Evolutionary conservation across 805 yeast species (phyloP), one percentile per base, ranked within the genome.

Genomic region (Metschnikowia drakensbergensis): DNA sequence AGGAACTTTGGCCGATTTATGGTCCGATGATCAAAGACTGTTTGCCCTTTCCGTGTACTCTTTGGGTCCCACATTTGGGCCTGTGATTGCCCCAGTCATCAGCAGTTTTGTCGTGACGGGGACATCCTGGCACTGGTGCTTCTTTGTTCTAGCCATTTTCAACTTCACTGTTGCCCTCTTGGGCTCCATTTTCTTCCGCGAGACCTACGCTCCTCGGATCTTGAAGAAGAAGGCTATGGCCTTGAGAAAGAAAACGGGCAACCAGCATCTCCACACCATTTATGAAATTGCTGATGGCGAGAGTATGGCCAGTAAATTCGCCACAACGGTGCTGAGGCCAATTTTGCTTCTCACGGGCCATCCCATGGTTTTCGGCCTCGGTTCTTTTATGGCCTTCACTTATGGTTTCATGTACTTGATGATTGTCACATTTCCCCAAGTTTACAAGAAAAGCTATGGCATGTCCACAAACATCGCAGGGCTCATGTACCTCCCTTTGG

Each of bases 361-460:
- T 57, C 88, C 88, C 3, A 81, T 84, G 76, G 80, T 83, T 29
- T 66, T 80, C 27, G 83, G 85, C 0, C 66, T 84, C 33, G 87
- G 88, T 3, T 61, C 77, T 4, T 82, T 78, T 61, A 74, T 81
- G 79, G 88, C 88, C 1, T 79, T 82, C 58, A 72, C 76, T 5
- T 84, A 83, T 60, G 88, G 88, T 11, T 79, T 81, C 66, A 72
- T 82, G 75, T 83, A 84, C 62, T 69, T 83, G 49, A 68, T 83
- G 71, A 71, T 83, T 48, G 81, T 79, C 17, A 73, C 84, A 3
- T 83, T 80, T 66, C 86, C 88, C 1, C 51, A 66, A 1, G 75
- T 81, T 32, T 83, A 78, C 74, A 62, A 68, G 10, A 59, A 58
- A 0, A 53, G 58, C 22, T 83, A 83, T 56, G 79, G 78, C 3